These are phyloP conservation scores for Ostreobium quekettii DNA, from an alignment of 139 green algal genomes.

Conservation along the genomic window DNA sequence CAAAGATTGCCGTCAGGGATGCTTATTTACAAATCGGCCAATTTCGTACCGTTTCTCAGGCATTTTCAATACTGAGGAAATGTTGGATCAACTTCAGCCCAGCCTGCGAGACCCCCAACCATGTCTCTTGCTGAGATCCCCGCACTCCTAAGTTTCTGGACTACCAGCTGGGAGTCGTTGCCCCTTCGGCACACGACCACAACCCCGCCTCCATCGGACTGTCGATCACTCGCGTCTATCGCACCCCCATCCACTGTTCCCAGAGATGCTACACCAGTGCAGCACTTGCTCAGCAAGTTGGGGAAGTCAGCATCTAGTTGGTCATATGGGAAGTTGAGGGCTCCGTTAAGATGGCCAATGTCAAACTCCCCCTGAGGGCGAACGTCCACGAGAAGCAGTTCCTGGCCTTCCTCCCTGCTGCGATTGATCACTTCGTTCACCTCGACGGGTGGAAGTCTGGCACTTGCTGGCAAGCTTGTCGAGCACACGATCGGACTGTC, in stretches of 20 bases:
- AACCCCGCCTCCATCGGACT: conserved; percentile 23
- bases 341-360: conserved; percentile 39
- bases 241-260: not conserved
- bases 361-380: conserved; percentile 60
- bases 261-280: not conserved
- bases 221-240: not conserved
- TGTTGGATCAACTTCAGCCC: conserved; percentile 48
- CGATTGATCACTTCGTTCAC: not conserved
- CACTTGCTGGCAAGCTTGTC: not conserved
- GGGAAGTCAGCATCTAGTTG: not conserved
- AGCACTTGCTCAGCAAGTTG: not conserved
- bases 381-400: conserved; percentile 65
- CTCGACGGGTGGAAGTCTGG: not conserved
- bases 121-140: conserved; percentile 66
- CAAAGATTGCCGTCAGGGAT: too few species aligned
- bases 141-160: conserved; percentile 43
- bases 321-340: conserved; percentile 41
- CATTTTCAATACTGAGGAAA: conserved; percentile 38
- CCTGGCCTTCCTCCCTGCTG: not conserved
- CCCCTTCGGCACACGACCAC: conserved; percentile 83
- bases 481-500: not conserved
- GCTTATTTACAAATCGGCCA: too few species aligned
- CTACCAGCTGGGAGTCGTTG: conserved; percentile 87
- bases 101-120: conserved; percentile 68
- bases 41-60: too few species aligned